Evolutionary conservation across 2,329 filamentous ascomycete genomes (phyloP).

Genomic region (Bipolaris cookei): DNA sequence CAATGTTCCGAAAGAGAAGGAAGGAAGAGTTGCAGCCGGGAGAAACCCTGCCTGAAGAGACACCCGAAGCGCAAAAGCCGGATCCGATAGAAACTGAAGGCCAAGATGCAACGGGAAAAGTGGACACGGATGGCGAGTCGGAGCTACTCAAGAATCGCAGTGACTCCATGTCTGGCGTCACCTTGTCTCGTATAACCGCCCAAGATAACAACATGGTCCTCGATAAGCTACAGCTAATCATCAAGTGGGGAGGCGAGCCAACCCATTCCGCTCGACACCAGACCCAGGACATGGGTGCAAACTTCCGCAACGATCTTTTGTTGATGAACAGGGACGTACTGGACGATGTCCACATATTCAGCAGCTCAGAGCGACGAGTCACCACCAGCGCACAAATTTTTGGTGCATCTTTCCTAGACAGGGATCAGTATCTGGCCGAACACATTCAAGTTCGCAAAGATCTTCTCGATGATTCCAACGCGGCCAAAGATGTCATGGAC

Average conservation of each 20-base stretch:
- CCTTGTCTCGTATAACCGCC: slow-evolving; percentile 91
- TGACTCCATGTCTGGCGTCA: slow-evolving; percentile 87
- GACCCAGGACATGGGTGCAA: slow-evolving; percentile 90
- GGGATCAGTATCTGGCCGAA: slow-evolving; percentile 83
- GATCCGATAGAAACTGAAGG: slow-evolving; percentile 26
- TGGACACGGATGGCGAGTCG: slow-evolving; percentile 20
- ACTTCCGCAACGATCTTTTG: slow-evolving; percentile 93
- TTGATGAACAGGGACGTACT: slow-evolving; percentile 91
- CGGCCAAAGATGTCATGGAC: slow-evolving; percentile 98
- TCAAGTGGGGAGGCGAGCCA: slow-evolving; percentile 98
- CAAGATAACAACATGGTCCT: slow-evolving; percentile 91
- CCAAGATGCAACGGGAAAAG: slow-evolving; percentile 30
- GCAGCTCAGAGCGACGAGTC: slow-evolving; percentile 91
- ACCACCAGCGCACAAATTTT: slow-evolving; percentile 97
- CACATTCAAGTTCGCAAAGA: slow-evolving; percentile 93
- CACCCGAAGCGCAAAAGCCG: slow-evolving; percentile 34
- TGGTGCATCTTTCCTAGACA: slow-evolving; percentile 84
- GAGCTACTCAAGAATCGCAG: slow-evolving; percentile 54
- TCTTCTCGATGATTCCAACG: slow-evolving; percentile 94
- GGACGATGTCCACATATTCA: slow-evolving; percentile 92
- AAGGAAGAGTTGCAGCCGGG: slow-evolving; percentile 61
- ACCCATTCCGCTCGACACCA: slow-evolving; percentile 97
- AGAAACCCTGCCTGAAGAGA: slow-evolving; percentile 38
- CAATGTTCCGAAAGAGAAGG: slow-evolving; percentile 93
- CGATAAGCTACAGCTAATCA: slow-evolving; percentile 95